Base-by-base conservation (phyloP, 2,329 filamentous ascomycete species). In the Aureobasidium vineae region DNA sequence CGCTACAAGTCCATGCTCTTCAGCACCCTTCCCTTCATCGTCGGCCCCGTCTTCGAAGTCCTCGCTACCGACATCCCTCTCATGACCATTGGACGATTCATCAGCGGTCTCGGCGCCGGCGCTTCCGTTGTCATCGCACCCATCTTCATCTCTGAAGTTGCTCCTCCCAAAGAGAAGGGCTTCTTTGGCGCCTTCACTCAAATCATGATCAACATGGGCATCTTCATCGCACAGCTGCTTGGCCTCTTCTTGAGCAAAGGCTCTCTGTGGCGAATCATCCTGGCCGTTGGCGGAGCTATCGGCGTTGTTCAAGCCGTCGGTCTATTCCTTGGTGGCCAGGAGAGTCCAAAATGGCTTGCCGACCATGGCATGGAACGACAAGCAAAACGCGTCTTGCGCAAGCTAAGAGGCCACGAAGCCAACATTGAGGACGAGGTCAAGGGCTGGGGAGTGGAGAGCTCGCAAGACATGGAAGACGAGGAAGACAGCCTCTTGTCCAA, bases 51-150 rank as follows among this genome's bases (percentile, higher is more conserved):
- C 3, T 81, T 93, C 63, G 92, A 96, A 78, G 88, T 92, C 0
- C 73, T 93, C 8, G 86, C 93, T 0, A 80, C 83, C 2, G 86
- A 84, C 45, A 88, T 96, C 21, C 77, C 83, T 2, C 75, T 90
- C 36, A 82, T 99, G 77, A 85, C 86, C 0, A 69, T 90, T 19
- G 95, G 94, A 5, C 85, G 95, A 26, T 81, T 97, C 26, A 75
- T 98, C 16, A 89, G 90, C 10, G 95, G 95, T 13, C 75, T 96
- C 1, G 93, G 91, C 7, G 92, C 92, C 6, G 95, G 95, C 26
- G 91, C 92, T 2, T 87, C 92, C 1, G 94, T 95, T 2, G 95
- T 99, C 23, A 91, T 97, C 41, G 92, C 96, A 2, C 95, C 95
- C 0, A 86, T 99, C 23, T 99, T 96, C 80, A 92, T 99, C 71